Percentiles rank a stretch among this genome's conserved stretches.
phyloP scores from a whole-genome alignment of 1,284 basidiomycete species.

The Xerocomus minutiporus region DNA sequence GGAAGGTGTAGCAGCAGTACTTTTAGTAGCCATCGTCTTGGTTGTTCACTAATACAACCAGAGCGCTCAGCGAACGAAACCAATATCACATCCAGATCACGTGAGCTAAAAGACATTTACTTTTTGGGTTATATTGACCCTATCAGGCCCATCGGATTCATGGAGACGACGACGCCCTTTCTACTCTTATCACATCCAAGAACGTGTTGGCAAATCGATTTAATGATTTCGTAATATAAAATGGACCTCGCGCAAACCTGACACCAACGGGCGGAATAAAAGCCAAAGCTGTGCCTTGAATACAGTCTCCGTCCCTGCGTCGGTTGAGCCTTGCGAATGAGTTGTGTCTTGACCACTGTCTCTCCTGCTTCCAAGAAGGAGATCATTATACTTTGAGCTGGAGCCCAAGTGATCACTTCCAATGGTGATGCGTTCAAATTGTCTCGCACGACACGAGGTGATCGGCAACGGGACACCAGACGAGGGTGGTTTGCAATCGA shows the following conservation, averaged over 20 bases:
- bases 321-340: too few relatives aligned
- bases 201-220: neutral
- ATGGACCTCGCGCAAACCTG: neutral
- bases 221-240: constrained; percentile 1
- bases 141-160: neutral
- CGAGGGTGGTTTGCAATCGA: neutral
- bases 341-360: neutral
- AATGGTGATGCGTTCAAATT: neutral
- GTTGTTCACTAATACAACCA: neutral
- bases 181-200: neutral
- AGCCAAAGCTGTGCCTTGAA: too few relatives aligned
- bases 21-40: constrained; percentile 18
- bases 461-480: neutral
- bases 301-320: too few relatives aligned
- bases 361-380: neutral
- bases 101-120: neutral
- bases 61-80: too few relatives aligned
- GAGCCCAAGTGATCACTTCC: neutral
- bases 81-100: neutral
- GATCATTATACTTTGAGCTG: neutral
- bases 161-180: too few relatives aligned
- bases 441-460: neutral
- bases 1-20: neutral
- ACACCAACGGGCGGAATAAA: too few relatives aligned
- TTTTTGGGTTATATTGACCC: neutral